Evolutionary conservation across 345 rosid species (phyloP).

Genomic region (Murraya paniculata): DNA sequence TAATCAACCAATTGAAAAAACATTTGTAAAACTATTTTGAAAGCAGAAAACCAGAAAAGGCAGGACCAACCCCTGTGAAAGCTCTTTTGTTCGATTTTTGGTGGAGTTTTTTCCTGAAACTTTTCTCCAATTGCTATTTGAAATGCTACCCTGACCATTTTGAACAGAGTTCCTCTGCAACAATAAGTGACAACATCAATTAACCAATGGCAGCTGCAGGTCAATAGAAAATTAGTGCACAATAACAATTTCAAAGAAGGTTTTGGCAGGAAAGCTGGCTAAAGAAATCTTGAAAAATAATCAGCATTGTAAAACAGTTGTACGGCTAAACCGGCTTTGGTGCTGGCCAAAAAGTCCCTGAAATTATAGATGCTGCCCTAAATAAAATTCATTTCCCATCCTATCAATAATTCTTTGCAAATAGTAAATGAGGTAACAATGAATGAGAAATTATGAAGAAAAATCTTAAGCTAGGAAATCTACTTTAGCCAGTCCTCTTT

Average conservation of each 20-base stretch:
- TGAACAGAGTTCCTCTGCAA: conserved; percentile 39
- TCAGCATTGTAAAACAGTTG: not conserved
- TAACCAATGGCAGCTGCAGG: not conserved
- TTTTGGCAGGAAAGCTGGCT: not conserved
- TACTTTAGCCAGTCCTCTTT: not conserved
- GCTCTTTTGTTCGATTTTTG: conserved; percentile 30
- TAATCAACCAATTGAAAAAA: conserved; percentile 13
- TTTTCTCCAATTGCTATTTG: conserved; percentile 32
- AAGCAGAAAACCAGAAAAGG: conserved; percentile 7
- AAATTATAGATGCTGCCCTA: not conserved
- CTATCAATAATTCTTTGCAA: not conserved
- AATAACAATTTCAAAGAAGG: not conserved
- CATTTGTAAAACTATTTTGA: not conserved
- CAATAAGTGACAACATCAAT: conserved; percentile 14
- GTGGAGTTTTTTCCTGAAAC: conserved; percentile 35
- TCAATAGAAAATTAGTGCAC: not conserved
- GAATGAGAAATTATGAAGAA: not conserved
- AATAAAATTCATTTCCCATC: not conserved
- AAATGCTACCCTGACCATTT: conserved; percentile 22
- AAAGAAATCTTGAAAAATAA: not conserved
- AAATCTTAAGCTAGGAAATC: not conserved
- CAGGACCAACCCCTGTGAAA: conserved; percentile 42
- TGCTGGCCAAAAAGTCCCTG: not conserved
- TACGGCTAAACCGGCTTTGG: not conserved
- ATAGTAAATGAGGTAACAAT: not conserved